phyloP scores from a whole-genome alignment of 768 basidiomycete genomes.

The Calvatia gigantea region DNA sequence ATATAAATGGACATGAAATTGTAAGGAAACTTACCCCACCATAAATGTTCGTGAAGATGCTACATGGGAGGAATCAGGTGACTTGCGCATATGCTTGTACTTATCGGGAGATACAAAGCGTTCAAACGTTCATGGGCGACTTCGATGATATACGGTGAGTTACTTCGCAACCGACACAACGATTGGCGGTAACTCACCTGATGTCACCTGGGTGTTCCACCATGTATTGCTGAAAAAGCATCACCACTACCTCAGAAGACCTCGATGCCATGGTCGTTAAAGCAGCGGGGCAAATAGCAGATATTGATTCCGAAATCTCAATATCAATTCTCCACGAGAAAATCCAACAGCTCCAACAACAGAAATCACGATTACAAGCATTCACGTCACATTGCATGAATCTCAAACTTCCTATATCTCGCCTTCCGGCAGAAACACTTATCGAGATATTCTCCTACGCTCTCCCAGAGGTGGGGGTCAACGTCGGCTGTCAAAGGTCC shows the following conservation, averaged over 20 bases:
- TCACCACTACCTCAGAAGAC: background rate
- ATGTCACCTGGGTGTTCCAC: background rate
- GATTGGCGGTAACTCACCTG: no score
- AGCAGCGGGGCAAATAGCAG: background rate
- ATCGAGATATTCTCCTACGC: background rate
- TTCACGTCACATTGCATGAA: background rate
- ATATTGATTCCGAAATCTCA: background rate
- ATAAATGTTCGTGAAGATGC: constrained; percentile 92
- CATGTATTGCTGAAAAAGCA: background rate
- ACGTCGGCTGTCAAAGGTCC: background rate
- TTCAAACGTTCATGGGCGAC: no score
- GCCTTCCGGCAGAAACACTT: background rate
- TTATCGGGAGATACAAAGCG: no score
- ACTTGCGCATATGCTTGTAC: no score
- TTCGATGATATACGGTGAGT: no score
- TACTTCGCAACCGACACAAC: no score
- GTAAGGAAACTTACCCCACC: constrained; percentile 69
- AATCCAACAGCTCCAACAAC: background rate
- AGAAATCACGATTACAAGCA: background rate
- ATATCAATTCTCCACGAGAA: background rate
- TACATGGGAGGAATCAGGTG: no score
- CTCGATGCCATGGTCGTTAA: background rate
- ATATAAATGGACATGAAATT: background rate
- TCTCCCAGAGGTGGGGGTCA: background rate
- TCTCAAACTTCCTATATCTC: background rate